Percentiles rank a stretch among this genome's conserved stretches.
These are phyloP conservation scores for Phytomonas sp. DNA, from an alignment of 208 protist species.

Conservation along the genomic window DNA sequence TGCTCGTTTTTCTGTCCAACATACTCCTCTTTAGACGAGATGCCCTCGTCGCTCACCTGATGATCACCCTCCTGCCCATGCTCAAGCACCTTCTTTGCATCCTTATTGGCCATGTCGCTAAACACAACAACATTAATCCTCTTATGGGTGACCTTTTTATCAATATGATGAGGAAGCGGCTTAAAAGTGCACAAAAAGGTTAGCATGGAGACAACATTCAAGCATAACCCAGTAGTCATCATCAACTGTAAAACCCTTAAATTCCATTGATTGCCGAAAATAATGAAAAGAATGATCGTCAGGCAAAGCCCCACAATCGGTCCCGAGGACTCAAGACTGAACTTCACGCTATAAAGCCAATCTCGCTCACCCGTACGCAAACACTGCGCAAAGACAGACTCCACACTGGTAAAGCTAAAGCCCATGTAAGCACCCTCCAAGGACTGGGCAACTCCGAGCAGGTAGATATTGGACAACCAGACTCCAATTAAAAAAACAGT, in stretches of 20 bases:
- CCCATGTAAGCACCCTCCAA: slow-evolving; percentile 63
- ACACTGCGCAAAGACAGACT: slow-evolving; percentile 68
- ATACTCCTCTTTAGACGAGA: neutral
- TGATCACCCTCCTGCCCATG: neutral
- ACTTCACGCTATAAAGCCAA: slow-evolving; percentile 62
- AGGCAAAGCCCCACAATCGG: slow-evolving; percentile 44
- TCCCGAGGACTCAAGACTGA: slow-evolving; percentile 43
- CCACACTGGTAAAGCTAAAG: slow-evolving; percentile 48
- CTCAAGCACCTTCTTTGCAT: neutral
- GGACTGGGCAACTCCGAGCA: slow-evolving; percentile 43
- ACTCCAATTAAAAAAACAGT: slow-evolving; percentile 25
- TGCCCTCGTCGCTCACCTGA: neutral
- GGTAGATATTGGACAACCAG: slow-evolving; percentile 20
- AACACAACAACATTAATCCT: slow-evolving; percentile 7
- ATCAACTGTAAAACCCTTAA: slow-evolving; percentile 36
- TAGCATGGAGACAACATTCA: slow-evolving; percentile 47
- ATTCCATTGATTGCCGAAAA: slow-evolving; percentile 44
- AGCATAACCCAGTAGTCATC: slow-evolving; percentile 33
- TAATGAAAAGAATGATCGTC: slow-evolving; percentile 34
- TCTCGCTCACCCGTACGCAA: slow-evolving; percentile 46
- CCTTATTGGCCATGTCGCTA: neutral
- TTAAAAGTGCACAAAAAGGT: slow-evolving; percentile 37
- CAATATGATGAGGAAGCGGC: slow-evolving; percentile 31
- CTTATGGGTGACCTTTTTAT: slow-evolving; percentile 5
- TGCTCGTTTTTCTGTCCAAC: neutral